Conservation (phyloP, 495 filamentous ascomycete genomes). For the Pseudevernia furfuracea region DNA sequence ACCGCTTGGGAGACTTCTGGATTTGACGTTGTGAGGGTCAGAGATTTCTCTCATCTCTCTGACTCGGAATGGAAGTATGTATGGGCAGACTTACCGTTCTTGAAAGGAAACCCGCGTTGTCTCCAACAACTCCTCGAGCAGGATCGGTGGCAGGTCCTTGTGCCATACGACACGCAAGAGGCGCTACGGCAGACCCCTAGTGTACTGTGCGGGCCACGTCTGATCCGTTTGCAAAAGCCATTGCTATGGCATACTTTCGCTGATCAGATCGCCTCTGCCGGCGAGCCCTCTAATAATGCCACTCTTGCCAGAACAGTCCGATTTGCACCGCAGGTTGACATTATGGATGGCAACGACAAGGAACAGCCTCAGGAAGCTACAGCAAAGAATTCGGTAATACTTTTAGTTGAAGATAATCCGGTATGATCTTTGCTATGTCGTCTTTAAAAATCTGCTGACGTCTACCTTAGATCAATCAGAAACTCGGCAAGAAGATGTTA, state of each 20-base stretch:
- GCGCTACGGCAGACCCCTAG: slow-evolving; percentile 19
- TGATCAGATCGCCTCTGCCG: slow-evolving; percentile 21
- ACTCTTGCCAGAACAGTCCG: slow-evolving; percentile 18
- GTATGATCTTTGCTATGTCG: slow-evolving; percentile 13
- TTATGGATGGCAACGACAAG: slow-evolving; percentile 17
- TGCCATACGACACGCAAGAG: slow-evolving; percentile 25
- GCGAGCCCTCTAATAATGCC: slow-evolving; percentile 11
- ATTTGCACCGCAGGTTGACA: slow-evolving; percentile 26
- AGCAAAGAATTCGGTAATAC: slow-evolving; percentile 19
- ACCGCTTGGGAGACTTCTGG: slow-evolving; percentile 26
- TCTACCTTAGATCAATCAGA: slow-evolving; percentile 27
- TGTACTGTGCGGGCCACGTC: slow-evolving; percentile 15
- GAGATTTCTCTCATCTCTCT: slow-evolving; percentile 17
- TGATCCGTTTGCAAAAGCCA: slow-evolving; percentile 24
- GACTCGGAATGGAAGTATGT: slow-evolving; percentile 26
- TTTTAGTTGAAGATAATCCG: slow-evolving; percentile 29
- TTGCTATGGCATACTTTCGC: slow-evolving; percentile 28
- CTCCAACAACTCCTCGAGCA: slow-evolving; percentile 21
- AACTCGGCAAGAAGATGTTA: slow-evolving; percentile 28
- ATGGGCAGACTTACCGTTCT: slow-evolving; percentile 23
- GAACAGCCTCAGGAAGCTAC: slow-evolving; percentile 16
- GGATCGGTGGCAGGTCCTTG: slow-evolving; percentile 22
- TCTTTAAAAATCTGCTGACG: not conserved
- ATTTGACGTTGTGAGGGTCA: slow-evolving; percentile 19
- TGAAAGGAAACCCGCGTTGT: slow-evolving; percentile 18